phyloP scores from a whole-genome alignment of 257 asterid genomes.

The Capsicum chinense region DNA sequence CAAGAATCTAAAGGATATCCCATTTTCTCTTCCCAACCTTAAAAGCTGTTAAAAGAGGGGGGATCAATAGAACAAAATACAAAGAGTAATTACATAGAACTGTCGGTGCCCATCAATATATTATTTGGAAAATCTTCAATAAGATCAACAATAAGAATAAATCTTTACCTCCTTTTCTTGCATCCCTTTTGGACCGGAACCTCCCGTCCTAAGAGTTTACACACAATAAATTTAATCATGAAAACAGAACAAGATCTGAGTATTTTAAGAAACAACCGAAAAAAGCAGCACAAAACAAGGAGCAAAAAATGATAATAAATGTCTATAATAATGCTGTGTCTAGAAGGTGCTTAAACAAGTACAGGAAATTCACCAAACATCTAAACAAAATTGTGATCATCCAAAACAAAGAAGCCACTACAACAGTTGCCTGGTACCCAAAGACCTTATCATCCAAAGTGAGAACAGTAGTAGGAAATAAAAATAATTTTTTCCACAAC shows the following conservation, averaged over 20 bases:
- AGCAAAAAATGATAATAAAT: background rate
- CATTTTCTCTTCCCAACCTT: conserved; percentile 1
- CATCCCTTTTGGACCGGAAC: conserved; percentile 96
- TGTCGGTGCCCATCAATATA: background rate
- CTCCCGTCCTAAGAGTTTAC: conserved; percentile 85
- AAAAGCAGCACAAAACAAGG: background rate
- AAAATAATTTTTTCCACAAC: background rate
- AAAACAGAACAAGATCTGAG: conserved; percentile 21
- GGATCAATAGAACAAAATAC: conserved; percentile 12
- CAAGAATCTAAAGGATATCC: conserved; percentile 14
- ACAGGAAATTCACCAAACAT: background rate
- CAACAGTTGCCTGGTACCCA: background rate
- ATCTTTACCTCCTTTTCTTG: conserved; percentile 93
- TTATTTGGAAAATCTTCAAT: background rate
- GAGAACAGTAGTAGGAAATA: conserved; percentile 3
- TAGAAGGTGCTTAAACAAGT: background rate
- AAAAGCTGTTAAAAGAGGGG: background rate
- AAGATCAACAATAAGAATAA: conserved; percentile 26
- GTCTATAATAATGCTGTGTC: background rate
- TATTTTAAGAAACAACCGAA: conserved; percentile 21
- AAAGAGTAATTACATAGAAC: background rate
- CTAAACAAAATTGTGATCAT: background rate
- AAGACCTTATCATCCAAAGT: conserved; percentile 13
- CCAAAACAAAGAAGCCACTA: background rate
- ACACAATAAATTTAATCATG: conserved; percentile 36